A percentile compares a stretch with the other conserved stretches of the same genome.
phyloP scores from a whole-genome alignment of 441 rosid genomes.

The Erysimum pusillum region DNA sequence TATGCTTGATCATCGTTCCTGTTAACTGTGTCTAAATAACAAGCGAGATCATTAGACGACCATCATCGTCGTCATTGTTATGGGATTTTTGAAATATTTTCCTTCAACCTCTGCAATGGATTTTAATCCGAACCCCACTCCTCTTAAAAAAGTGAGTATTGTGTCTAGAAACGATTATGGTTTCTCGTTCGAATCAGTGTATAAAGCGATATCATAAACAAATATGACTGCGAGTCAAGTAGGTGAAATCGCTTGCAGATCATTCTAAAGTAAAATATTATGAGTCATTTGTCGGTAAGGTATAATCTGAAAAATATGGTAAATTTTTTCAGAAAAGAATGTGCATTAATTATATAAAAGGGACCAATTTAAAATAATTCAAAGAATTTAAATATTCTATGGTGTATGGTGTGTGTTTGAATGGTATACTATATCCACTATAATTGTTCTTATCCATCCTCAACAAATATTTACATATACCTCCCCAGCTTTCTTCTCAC shows the following conservation, averaged over 20 bases:
- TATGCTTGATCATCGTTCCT: conserved; percentile 27
- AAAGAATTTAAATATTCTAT: not conserved
- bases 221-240: conserved; percentile 7
- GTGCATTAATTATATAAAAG: conserved; percentile 3
- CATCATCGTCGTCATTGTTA: conserved; percentile 18
- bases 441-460: conserved; percentile 14
- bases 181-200: not conserved
- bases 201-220: not conserved
- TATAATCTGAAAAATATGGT: conserved; percentile 1
- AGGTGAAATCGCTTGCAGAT: not conserved
- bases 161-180: not conserved
- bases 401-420: conserved; percentile 25
- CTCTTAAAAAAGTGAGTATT: not conserved
- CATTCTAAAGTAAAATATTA: not conserved
- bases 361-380: not conserved
- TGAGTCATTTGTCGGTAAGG: conserved; percentile 6
- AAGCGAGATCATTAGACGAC: conserved; percentile 6
- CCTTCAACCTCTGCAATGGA: conserved; percentile 10
- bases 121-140: not conserved
- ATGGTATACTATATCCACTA: conserved; percentile 5
- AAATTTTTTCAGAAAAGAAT: not conserved
- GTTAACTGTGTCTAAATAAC: conserved; percentile 25
- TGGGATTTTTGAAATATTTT: not conserved
- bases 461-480: not conserved
- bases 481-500: not conserved